A percentile compares a stretch with the other conserved stretches of the same genome.
phyloP scores from a whole-genome alignment of 148 eudicot species.

The Camellia lanceoleosa region DNA sequence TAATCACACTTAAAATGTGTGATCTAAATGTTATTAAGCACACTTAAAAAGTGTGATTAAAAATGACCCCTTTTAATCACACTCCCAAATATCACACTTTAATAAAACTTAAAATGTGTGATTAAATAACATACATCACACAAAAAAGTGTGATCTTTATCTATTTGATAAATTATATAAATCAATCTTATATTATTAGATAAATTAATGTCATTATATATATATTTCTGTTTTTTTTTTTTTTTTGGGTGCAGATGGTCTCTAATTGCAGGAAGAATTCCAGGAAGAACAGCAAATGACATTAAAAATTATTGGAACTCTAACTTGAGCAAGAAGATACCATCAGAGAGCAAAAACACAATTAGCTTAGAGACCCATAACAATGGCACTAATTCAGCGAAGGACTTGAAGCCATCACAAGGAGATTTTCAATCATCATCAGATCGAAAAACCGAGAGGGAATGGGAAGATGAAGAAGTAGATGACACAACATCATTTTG shows the following conservation, averaged over 20 bases:
- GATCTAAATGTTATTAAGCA: too few species aligned
- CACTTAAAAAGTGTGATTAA: too few species aligned
- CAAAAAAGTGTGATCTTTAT: too few species aligned
- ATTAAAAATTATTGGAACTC: slow-evolving; percentile 8
- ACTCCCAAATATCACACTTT: too few species aligned
- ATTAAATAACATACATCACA: too few species aligned
- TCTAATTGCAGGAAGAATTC: slow-evolving; percentile 10
- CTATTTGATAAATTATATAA: too few species aligned
- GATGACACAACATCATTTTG: not conserved
- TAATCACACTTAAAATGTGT: too few species aligned
- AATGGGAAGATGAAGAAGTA: not conserved
- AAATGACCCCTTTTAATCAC: too few species aligned
- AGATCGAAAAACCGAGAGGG: not conserved
- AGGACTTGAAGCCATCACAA: not conserved
- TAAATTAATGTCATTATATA: too few species aligned
- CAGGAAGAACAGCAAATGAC: slow-evolving; percentile 9
- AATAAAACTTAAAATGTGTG: too few species aligned
- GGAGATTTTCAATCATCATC: not conserved
- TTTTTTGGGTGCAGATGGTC: slow-evolving; percentile 1
- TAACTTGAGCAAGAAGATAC: slow-evolving; percentile 7
- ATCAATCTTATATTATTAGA: too few species aligned
- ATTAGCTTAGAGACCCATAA: not conserved
- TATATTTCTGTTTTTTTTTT: not conserved
- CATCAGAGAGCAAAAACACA: slow-evolving; percentile 5
- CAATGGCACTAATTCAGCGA: not conserved